Evolutionary conservation across 345 rosid species (phyloP), one percentile per base, ranked within the genome.

Genomic region (Eucalyptus cladocalyx): DNA sequence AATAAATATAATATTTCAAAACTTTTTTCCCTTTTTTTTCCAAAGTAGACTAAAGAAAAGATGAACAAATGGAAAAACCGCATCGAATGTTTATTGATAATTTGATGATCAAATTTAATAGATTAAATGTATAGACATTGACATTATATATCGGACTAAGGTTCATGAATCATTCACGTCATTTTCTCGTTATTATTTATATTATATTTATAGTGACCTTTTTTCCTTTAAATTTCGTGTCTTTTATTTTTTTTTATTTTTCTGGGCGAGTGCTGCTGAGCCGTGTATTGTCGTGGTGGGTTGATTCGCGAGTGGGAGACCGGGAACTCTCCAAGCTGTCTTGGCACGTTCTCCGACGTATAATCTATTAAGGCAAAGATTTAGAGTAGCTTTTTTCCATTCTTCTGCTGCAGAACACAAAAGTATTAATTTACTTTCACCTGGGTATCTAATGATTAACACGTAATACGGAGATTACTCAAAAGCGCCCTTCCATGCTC

Each of bases 51-150:
- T 2, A 13, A 32, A 7, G 18, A n/a, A 16, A 69, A 69, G 7
- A 18, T 34, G 24, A 34, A 34, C 7, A 50, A 32, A n/a, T 2
- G 3, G 1, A 32, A 2, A 32, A 2, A 4, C 11, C 1, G 2
- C 11, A 15, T 17, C 0, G 0, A 16, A 67, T 2, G 5, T 7
- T 67, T n/a, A 67, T 1, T 3, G 9, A 2, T 16, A 4, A 2
- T n/a, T n/a, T 3, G 1, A 9, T 4, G 19, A 16, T 1, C 10
- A 67, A 5, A 4, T 67, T 4, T 2, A 67, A 69, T 2, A 69
- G 8, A 69, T 69, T 5, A 32, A 32, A 69, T 18, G 3, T 69
- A 0, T 5, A 9, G 24, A 69, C 7, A 9, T 2, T 0, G 6
- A 3, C 13, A 10, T 19, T 21, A 3, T 37, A 9, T 34, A 11